A percentile compares a stretch with the other conserved stretches of the same genome.
These are phyloP conservation scores for Fusarium buharicum DNA, from an alignment of 2,329 filamentous ascomycete species.

Conservation along the genomic window DNA sequence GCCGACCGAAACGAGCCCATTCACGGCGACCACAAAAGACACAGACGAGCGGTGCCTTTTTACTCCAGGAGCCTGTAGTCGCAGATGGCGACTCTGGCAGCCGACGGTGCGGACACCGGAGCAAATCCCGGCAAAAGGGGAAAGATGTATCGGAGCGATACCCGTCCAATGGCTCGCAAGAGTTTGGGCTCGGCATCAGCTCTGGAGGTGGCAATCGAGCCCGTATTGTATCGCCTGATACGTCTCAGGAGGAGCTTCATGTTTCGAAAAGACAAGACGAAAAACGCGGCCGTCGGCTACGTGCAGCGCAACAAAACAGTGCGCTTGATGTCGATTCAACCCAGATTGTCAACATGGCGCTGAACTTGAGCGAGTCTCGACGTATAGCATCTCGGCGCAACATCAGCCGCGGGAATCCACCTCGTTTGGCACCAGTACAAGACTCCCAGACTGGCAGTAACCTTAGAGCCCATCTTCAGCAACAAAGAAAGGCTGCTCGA, in stretches of 20 bases:
- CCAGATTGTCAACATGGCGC: conserved; percentile 91
- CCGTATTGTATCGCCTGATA: conserved; percentile 44
- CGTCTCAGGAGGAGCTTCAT: conserved; percentile 43
- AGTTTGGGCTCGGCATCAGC: conserved; percentile 38
- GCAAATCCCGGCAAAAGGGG: conserved; percentile 37
- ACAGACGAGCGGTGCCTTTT: conserved; percentile 61
- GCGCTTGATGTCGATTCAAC: conserved; percentile 78
- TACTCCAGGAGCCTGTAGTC: conserved; percentile 59
- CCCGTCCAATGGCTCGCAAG: conserved; percentile 26
- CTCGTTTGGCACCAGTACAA: conserved; percentile 62
- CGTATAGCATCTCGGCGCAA: conserved; percentile 70
- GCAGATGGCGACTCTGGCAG: conserved; percentile 48
- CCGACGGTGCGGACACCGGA: conserved; percentile 45
- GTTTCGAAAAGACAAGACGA: conserved; percentile 37
- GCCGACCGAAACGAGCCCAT: conserved; percentile 41
- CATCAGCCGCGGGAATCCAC: conserved; percentile 62
- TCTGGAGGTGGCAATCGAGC: conserved; percentile 29
- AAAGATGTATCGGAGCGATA: conserved; percentile 34
- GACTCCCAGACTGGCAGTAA: conserved; percentile 66
- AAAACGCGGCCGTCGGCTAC: conserved; percentile 30
- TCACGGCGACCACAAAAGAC: conserved; percentile 53
- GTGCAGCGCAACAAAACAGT: conserved; percentile 32
- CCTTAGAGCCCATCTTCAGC: conserved; percentile 75
- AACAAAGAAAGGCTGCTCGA: conserved; percentile 72
- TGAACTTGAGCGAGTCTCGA: conserved; percentile 86